Evolutionary conservation across 2,329 filamentous ascomycete species (phyloP).

Genomic region (Pestalotiopsis sp.): DNA sequence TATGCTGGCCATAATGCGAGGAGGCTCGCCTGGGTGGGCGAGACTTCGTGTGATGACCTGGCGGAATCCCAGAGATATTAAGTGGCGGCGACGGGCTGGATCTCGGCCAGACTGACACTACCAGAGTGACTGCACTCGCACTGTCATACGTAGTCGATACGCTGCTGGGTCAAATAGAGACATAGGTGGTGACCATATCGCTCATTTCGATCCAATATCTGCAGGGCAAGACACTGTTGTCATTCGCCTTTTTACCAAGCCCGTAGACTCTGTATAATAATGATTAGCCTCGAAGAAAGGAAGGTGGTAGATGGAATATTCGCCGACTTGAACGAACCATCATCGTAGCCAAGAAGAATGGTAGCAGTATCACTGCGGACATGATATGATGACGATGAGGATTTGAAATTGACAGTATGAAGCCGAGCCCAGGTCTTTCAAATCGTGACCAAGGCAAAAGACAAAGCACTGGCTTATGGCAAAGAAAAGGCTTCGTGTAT

Average conservation of each 20-base stretch:
- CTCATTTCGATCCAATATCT: not conserved
- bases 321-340: conserved; percentile 3
- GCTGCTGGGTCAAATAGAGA: not conserved
- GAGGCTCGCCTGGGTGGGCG: not conserved
- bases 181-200: not conserved
- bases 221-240: not conserved
- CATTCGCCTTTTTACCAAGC: not conserved
- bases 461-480: not conserved
- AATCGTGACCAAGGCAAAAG: not conserved
- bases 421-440: not conserved
- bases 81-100: not conserved
- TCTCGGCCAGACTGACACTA: not conserved
- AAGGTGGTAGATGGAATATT: not conserved
- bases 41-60: not conserved
- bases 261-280: not conserved
- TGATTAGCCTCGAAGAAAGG: not conserved
- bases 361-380: not conserved
- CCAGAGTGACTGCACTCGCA: not conserved
- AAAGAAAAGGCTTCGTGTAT: not conserved
- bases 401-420: not conserved
- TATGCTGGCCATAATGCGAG: not conserved
- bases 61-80: not conserved
- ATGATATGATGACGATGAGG: conserved; percentile 2
- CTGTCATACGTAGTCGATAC: not conserved
- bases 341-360: not conserved